These are phyloP conservation scores for Emergomyces orientalis DNA, from an alignment of 2,329 filamentous ascomycete species.

Conservation along the genomic window DNA sequence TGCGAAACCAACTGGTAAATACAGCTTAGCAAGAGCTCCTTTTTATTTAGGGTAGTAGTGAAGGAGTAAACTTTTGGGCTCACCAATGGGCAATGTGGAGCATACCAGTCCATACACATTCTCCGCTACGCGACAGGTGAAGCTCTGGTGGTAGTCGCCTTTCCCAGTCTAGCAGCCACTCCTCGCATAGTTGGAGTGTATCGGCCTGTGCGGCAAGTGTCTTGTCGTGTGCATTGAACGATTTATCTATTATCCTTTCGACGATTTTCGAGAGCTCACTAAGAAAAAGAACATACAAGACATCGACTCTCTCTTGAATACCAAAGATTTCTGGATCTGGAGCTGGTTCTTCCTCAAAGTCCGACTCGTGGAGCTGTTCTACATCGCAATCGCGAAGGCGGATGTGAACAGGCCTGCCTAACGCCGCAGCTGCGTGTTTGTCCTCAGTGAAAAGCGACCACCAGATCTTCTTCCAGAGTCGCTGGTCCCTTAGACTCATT, in stretches of 20 bases:
- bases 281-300: slow-evolving; percentile 4
- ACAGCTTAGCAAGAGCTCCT: not conserved
- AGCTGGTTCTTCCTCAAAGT: slow-evolving; percentile 4
- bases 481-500: slow-evolving; percentile 5
- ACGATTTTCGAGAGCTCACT: slow-evolving; percentile 4
- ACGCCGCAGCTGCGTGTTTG: slow-evolving; percentile 6
- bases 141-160: slow-evolving; percentile 1
- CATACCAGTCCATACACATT: slow-evolving; percentile 8
- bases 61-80: not conserved
- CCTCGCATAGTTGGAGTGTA: slow-evolving; percentile 4
- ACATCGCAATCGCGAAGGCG: slow-evolving; percentile 6
- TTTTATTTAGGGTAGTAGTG: not conserved
- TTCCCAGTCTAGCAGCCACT: slow-evolving; percentile 3
- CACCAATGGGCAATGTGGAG: slow-evolving; percentile 7
- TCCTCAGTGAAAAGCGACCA: slow-evolving; percentile 6
- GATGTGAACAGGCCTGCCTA: slow-evolving; percentile 6
- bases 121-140: not conserved
- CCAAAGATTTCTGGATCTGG: slow-evolving; percentile 3
- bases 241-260: slow-evolving; percentile 7
- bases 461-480: slow-evolving; percentile 7
- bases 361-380: slow-evolving; percentile 3
- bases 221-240: slow-evolving; percentile 5
- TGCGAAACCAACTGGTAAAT: slow-evolving; percentile 5
- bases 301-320: slow-evolving; percentile 5
- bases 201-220: not conserved